Base-by-base conservation (phyloP, 1,284 basidiomycete genomes). In the Apiotrichum domesticum region DNA sequence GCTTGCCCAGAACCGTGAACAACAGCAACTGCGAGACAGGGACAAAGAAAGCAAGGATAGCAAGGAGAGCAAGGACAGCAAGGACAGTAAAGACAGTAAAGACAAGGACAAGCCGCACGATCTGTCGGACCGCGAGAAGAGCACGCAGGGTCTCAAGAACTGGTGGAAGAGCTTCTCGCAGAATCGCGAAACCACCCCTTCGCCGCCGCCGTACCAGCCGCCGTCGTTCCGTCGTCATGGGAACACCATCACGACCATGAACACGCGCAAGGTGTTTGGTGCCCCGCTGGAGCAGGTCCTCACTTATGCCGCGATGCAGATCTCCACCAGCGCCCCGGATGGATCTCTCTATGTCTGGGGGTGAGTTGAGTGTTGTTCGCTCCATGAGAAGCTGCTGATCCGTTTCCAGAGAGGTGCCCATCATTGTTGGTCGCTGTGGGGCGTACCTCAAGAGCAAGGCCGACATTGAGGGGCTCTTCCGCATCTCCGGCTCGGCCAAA, bases 391-490 rank as follows among this genome's bases (percentile, higher is more conserved):
- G 63, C 74, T 43, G 70, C 70, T 54, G 71, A 73, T 52, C 67
- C 74, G 41, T 15, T 21, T 76, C 69, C 71, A 79, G 95, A 2
- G 91, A 89, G 72, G 90, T 98, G 45, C 95, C 96, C 8, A 89
- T 97, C 54, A 90, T 98, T 56, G 94, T 98, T 40, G 96, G 94
- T 56, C 96, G 97, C 76, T 96, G 93, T 69, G 93, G 93, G 3
- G 78, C 93, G 44, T 88, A 90, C 79, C 83, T 97, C 61, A 97
- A 97, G 74, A 88, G 91, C 77, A 87, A 87, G 65, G 91, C 91
- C 29, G 91, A 95, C 74, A 85, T 95, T n/a, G 85, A 90, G 69
- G 95, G 95, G 15, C 90, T 91, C 1, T 98, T 98, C 74, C 88
- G 96, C 48, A 88, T 98, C 57, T 89, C 87, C 62, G 93, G 93